Percentiles rank a stretch among this genome's conserved stretches.
These are phyloP conservation scores for Priceomyces melissophilus DNA, from an alignment of 805 yeast genomes.

Conservation along the genomic window DNA sequence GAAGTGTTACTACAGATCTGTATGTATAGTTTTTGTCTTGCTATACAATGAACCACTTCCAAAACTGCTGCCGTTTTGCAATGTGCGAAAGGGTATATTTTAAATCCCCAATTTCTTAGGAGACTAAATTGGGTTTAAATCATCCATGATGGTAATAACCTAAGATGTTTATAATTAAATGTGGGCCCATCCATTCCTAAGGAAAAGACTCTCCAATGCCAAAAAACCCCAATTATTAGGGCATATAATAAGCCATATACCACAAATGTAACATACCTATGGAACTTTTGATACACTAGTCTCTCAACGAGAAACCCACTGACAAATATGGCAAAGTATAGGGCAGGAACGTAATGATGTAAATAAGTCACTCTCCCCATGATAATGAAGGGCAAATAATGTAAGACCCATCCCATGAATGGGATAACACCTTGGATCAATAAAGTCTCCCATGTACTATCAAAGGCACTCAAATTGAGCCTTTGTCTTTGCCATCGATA, in stretches of 20 bases:
- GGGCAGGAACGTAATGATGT: conserved; percentile 45
- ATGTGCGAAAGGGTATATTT: too few species aligned
- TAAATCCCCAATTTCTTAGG: too few species aligned
- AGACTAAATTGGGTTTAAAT: background rate
- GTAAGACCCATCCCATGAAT: conserved; percentile 37
- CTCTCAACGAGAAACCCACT: conserved; percentile 57
- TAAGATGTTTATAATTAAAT: conserved; percentile 26
- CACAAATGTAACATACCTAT: conserved; percentile 10
- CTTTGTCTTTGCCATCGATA: conserved; percentile 34
- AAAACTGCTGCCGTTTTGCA: too few species aligned
- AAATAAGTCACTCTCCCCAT: conserved; percentile 44
- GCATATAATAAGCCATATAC: conserved; percentile 47
- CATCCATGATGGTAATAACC: conserved; percentile 27
- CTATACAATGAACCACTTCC: too few species aligned
- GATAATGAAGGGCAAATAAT: conserved; percentile 37
- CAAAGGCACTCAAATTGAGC: conserved; percentile 17
- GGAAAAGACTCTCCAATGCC: conserved; percentile 62
- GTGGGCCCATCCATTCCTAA: conserved; percentile 67
- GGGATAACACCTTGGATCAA: conserved; percentile 34
- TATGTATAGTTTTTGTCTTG: too few species aligned
- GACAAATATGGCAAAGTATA: conserved; percentile 66
- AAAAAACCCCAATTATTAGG: conserved; percentile 54
- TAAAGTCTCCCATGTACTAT: conserved; percentile 23
- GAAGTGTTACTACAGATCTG: too few species aligned
- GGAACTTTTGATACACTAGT: conserved; percentile 15